Evolutionary conservation across 2,329 filamentous ascomycete species (phyloP), one percentile per base, ranked within the genome.

Genomic region (Aspergillus brasiliensis): DNA sequence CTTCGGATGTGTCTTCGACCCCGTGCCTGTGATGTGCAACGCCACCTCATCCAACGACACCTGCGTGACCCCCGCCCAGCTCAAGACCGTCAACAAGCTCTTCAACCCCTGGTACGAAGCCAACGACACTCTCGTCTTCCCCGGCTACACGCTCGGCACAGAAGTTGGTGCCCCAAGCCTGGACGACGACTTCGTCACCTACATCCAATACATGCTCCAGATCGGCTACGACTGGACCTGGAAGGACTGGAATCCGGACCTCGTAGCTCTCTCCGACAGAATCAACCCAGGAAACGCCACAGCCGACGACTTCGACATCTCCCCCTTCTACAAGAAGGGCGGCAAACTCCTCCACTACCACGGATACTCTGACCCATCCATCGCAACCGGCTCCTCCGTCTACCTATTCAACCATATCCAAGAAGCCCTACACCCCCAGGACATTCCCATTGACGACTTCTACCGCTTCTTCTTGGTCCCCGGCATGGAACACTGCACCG

Each of bases 51-150:
- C 66, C 8, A 38, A 59, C 13, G 68, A 69, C 11, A 67, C 71
- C 11, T 83, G 82, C 58, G 70, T 84, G 8, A 83, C 73, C 3
- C 64, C 67, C 3, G 68, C 72, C 5, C 82, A 84, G 61, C 69
- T 83, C 42, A 73, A 62, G n/a, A 80, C 78, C 8, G 61, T 62
- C 23, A 52, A 62, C 42, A 40, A 56, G 37, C 38, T 60, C 27
- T 51, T 60, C 31, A 51, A 51, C 13, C 61, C 61, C 19, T 46
- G 59, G 42, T 10, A 56, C 19, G 52, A 59, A 34, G 34, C 54
- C 19, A 58, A 19, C 62, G 82, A 7, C 69, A 77, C 59, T 70
- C 77, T 37, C 72, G 17, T 60, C 15, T 64, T 61, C 52, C 60
- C 61, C 7, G 56, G 56, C 8, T 63, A 62, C 53, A 54, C 62